phyloP scores from a whole-genome alignment of 345 rosid genomes.

The Hypericum androsaemum region DNA sequence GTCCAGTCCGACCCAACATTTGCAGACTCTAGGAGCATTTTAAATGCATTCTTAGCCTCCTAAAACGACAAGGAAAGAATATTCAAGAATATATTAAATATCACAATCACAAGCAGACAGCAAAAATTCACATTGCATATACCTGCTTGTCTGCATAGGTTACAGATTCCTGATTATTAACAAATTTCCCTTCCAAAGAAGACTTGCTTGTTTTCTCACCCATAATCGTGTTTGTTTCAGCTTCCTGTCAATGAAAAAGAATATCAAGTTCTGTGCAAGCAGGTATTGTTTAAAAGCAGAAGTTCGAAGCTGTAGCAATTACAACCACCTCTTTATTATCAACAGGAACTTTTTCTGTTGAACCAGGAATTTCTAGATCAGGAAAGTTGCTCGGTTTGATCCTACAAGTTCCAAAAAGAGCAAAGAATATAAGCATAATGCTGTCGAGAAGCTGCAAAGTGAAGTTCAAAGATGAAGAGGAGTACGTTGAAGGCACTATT shows the following conservation, averaged over 20 bases:
- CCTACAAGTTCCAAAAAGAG: constrained; percentile 21
- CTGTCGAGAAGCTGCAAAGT: not conserved
- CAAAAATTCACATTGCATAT: constrained; percentile 11
- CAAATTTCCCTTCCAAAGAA: constrained; percentile 47
- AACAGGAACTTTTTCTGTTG: constrained; percentile 24
- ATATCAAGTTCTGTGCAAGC: constrained; percentile 10
- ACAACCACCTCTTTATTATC: constrained; percentile 31
- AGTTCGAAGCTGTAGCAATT: constrained; percentile 3
- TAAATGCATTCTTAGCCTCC: constrained; percentile 84
- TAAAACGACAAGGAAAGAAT: constrained; percentile 16
- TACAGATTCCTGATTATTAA: constrained; percentile 36
- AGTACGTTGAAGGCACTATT: constrained; percentile 37
- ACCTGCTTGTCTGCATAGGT: constrained; percentile 65
- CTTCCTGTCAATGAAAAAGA: constrained; percentile 31
- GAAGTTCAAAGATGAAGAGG: constrained; percentile 4
- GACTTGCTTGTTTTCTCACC: constrained; percentile 31
- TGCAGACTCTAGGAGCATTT: constrained; percentile 67
- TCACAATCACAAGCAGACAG: constrained; percentile 12
- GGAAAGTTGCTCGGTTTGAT: constrained; percentile 17
- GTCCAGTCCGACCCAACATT: constrained; percentile 89
- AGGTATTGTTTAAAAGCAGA: constrained; percentile 6
- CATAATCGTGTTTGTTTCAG: constrained; percentile 27
- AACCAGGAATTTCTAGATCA: constrained; percentile 21
- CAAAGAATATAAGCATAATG: constrained; percentile 12
- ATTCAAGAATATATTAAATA: constrained; percentile 5